Conservation (phyloP, 345 rosid genomes). For the Melaleuca alternifolia region DNA sequence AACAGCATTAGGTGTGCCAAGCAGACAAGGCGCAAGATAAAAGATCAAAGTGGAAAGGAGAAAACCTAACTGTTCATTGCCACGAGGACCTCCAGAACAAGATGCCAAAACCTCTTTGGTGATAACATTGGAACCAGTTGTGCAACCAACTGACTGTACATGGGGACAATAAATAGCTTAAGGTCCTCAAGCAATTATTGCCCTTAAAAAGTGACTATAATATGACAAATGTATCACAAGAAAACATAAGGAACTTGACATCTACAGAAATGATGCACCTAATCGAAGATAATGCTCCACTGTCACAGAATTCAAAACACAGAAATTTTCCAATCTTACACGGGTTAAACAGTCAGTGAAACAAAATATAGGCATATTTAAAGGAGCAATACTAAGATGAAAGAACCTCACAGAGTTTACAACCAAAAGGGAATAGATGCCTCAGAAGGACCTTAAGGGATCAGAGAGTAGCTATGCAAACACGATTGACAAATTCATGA, state of each 20-base stretch:
- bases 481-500: not conserved
- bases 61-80: conserved; percentile 78
- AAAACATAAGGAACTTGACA: not conserved
- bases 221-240: not conserved
- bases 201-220: not conserved
- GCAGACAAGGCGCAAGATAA: not conserved
- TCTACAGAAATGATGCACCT: not conserved
- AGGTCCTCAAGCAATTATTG: not conserved
- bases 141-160: conserved; percentile 58
- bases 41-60: not conserved
- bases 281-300: not conserved
- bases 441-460: not conserved
- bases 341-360: not conserved
- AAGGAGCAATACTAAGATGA: not conserved
- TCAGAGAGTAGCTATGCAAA: not conserved
- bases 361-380: not conserved
- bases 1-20: not conserved
- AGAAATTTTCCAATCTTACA: not conserved
- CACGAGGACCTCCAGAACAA: conserved; percentile 67
- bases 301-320: not conserved
- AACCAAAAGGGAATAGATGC: not conserved
- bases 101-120: conserved; percentile 68
- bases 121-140: conserved; percentile 52
- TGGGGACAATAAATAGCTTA: not conserved
- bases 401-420: not conserved